Base-by-base conservation (phyloP, 2,329 filamentous ascomycete genomes). In the Ophiostoma fasciatum region DNA sequence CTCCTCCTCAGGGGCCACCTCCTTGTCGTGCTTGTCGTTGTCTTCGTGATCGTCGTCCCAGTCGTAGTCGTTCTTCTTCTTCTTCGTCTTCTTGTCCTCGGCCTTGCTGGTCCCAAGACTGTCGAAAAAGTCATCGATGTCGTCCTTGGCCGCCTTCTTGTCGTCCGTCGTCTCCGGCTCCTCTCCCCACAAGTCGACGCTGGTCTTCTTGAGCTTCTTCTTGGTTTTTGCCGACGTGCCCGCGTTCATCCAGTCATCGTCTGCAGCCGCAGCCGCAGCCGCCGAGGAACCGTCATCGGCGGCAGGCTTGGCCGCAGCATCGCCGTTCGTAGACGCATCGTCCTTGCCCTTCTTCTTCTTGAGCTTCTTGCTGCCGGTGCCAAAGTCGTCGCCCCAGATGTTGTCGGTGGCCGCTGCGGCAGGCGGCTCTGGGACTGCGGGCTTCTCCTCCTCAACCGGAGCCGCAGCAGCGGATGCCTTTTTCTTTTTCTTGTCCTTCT, bases 21-120 rank as follows among this genome's bases (percentile, higher is more conserved):
- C 47, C 28, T 49, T 46, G 45, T 47, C 34, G 20, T 36, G 47
- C 38, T 51, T 48, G 37, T 42, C 48, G 44, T 49, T 49, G 17
- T 42, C 50, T 39, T 53, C 48, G 40, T 31, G 37, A 21, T 30
- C 40, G 20, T 39, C 39, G 33, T 31, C 36, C 3, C 19, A 26
- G 5, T 44, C 44, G 38, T 50, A 47, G 6, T 61, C 54, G 14
- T 54, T 49, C 27, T 53, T 53, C 18, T 45, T 44, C 40, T 55
- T 47, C 27, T 53, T 53, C 18, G 44, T 44, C 40, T 55, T 47
- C 37, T 49, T 38, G 4, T 31, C 29, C 19, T 39, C 33, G 2
- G 31, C 20, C 37, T 45, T 41, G 20, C 18, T 41, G 36, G 11
- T 28, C 40, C 40, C 35, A 43, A n/a, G n/a, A n/a, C n/a, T n/a